Percentiles rank a stretch among this genome's conserved stretches.
Conservation (phyloP, 2,329 filamentous ascomycete genomes). For the Dactylellina cionopaga region DNA sequence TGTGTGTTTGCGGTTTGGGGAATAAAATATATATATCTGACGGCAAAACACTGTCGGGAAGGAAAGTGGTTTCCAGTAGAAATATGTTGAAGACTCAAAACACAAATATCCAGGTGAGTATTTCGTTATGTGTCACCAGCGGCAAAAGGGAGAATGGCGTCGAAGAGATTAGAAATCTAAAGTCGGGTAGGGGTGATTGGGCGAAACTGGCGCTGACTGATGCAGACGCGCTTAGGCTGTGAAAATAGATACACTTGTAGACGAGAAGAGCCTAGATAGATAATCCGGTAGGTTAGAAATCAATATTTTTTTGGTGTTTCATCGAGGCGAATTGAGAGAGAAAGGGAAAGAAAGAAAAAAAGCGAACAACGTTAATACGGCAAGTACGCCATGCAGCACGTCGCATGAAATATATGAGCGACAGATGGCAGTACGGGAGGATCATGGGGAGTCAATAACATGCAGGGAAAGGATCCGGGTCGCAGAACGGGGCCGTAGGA, state of each 20-base stretch:
- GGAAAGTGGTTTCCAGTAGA: too few relatives aligned
- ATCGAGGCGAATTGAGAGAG: slow-evolving; percentile 6
- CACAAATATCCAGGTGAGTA: too few relatives aligned
- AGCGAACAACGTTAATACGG: neutral
- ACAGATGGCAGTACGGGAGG: too few relatives aligned
- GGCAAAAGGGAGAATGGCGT: slow-evolving; percentile 6
- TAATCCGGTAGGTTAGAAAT: neutral
- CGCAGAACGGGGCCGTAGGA: slow-evolving; percentile 3
- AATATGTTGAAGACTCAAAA: too few relatives aligned
- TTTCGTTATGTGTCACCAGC: slow-evolving; percentile 38
- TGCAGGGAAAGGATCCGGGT: slow-evolving; percentile 18
- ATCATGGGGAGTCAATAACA: neutral
- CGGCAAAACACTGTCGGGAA: too few relatives aligned
- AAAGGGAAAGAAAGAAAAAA: slow-evolving; percentile 1
- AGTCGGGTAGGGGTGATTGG: slow-evolving; percentile 28
- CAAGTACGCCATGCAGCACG: neutral
- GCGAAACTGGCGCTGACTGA: slow-evolving; percentile 19
- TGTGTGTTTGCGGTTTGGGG: neutral
- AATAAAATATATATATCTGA: too few relatives aligned
- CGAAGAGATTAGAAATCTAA: slow-evolving; percentile 10
- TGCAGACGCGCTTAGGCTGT: slow-evolving; percentile 40
- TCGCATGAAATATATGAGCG: too few relatives aligned
- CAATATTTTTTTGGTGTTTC: too few relatives aligned
- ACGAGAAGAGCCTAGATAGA: neutral
- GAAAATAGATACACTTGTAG: slow-evolving; percentile 24